Conservation (phyloP, 1,139 yeast species). For the Yamadazyma conglobata region DNA sequence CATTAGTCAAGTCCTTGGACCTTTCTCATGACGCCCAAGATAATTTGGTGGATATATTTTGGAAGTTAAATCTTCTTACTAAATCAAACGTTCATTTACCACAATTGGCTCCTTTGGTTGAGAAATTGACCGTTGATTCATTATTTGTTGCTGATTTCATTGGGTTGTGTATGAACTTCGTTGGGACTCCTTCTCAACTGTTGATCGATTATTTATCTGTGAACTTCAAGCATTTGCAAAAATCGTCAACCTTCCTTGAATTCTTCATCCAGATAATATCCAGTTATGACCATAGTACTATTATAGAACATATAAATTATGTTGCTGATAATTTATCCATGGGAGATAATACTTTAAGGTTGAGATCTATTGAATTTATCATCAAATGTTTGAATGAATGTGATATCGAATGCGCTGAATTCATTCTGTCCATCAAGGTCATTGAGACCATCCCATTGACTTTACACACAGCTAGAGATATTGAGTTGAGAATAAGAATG, state of each 20-base stretch:
- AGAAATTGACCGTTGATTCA: constrained; percentile 4
- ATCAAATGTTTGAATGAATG: constrained; percentile 24
- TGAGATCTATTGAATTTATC: constrained; percentile 41
- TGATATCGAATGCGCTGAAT: constrained; percentile 28
- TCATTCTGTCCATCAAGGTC: constrained; percentile 42
- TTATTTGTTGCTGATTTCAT: constrained; percentile 12
- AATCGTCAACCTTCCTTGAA: constrained; percentile 21
- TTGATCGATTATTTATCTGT: constrained; percentile 5
- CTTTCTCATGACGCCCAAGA: constrained; percentile 1
- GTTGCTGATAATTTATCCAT: constrained; percentile 35
- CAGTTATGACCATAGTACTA: not conserved
- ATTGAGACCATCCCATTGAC: constrained; percentile 75
- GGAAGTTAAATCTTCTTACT: constrained; percentile 13
- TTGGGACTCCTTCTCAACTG: constrained; percentile 1
- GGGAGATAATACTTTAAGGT: constrained; percentile 48
- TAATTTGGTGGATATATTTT: constrained; percentile 11
- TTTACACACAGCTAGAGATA: constrained; percentile 70
- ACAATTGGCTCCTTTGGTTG: constrained; percentile 3
- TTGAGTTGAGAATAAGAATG: constrained; percentile 65
- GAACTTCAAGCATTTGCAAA: constrained; percentile 15
- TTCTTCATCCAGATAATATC: constrained; percentile 18
- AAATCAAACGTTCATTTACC: not conserved
- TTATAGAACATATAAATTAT: constrained; percentile 3
- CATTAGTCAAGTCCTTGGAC: constrained; percentile 5
- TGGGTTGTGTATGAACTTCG: constrained; percentile 11